phyloP scores from a whole-genome alignment of 257 asterid genomes.

The Jasminum sambac region DNA sequence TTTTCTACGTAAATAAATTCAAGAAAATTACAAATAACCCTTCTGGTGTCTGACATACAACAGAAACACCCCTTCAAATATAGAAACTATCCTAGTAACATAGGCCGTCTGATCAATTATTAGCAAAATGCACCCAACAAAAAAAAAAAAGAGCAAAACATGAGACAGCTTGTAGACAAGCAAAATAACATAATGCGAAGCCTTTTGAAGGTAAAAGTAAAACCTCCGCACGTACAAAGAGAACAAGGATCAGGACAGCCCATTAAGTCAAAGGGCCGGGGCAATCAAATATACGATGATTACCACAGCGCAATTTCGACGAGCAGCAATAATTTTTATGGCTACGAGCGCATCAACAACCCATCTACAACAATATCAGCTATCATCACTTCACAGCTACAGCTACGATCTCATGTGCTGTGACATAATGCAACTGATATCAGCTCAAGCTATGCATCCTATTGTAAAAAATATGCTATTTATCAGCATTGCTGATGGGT shows the following conservation, averaged over 20 bases:
- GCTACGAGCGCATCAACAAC: constrained; percentile 46
- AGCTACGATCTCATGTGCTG: constrained; percentile 54
- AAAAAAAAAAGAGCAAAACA: not conserved
- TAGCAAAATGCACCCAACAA: not conserved
- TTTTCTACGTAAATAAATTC: no score
- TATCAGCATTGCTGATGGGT: no score
- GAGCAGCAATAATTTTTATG: constrained; percentile 43
- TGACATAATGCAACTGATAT: constrained; percentile 34
- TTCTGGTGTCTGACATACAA: not conserved
- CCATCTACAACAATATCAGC: constrained; percentile 42
- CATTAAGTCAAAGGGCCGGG: not conserved
- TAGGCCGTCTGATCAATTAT: no score
- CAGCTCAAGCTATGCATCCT: constrained; percentile 33
- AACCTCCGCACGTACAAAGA: not conserved
- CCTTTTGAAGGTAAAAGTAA: no score
- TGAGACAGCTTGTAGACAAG: no score
- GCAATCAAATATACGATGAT: not conserved
- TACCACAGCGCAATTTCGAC: not conserved
- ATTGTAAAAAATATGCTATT: no score
- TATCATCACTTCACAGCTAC: constrained; percentile 47
- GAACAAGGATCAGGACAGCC: not conserved
- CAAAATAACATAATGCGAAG: not conserved
- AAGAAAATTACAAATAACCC: no score
- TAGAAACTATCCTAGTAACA: no score
- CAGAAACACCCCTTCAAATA: no score